Base-by-base conservation (phyloP, 2,329 filamentous ascomycete genomes). In the Botrytis tulipae region DNA sequence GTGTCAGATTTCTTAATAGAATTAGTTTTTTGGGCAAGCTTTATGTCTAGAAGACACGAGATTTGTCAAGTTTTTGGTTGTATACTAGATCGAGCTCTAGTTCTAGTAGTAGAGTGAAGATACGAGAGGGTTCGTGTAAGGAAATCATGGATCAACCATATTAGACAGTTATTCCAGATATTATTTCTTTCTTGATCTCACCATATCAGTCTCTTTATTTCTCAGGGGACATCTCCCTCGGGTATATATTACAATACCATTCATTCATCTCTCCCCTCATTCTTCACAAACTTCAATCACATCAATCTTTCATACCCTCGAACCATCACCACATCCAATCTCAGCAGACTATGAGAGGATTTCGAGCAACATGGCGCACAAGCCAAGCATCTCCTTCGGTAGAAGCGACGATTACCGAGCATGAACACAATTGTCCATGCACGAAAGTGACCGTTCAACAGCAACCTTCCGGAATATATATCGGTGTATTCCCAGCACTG, bases 91-190 rank as follows among this genome's bases (percentile, higher is more conserved):
- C 25, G 14, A 29, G 2, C 25, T 16, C 14, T 14, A 29, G 10
- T 29, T 14, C 48, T 54, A 6, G 51, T 7, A 18, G 14, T 25
- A 4, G 16, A n/a, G 14, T 16, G n/a, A 54, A 3, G 0, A 8
- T 18, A 29, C 6, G 12, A 54, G 25, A 16, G 5, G n/a, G n/a
- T 29, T 29, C n/a, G 51, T 54, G 51, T n/a, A 29, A 8, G 5
- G 3, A 9, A 29, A 9, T 29, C 14, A 29, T 29, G 5, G 1
- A 0, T 54, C 25, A 54, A 18, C 14, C 12, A 8, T 0, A 54
- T 18, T 29, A 54, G 3, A 29, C 16, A 0, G 3, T n/a, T 8
- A 1, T 8, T 8, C 4, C 51, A 29, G n/a, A n/a, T 8, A 1
- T 18, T 3, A 8, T 29, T 29, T 1, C 14, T 29, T 54, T 29